Conservation (phyloP, 2,329 filamentous ascomycete genomes). For the Arthrinium phaeospermum region DNA sequence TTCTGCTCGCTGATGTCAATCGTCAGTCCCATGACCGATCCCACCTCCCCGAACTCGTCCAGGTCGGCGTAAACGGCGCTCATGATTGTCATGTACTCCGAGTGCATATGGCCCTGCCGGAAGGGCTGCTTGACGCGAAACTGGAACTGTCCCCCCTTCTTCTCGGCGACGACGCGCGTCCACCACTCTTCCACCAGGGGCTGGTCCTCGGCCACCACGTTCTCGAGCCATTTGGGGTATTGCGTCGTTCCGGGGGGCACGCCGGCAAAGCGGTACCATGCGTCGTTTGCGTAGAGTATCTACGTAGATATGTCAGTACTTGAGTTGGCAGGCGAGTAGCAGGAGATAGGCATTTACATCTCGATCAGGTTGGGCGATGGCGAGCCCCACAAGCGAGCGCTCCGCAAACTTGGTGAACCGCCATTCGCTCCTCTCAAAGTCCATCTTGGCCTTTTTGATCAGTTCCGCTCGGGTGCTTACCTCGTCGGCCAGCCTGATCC, state of each 20-base stretch:
- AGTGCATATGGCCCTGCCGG: conserved; percentile 32
- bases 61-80: conserved; percentile 36
- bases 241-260: conserved; percentile 27
- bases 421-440: conserved; percentile 32
- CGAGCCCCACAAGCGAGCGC: conserved; percentile 34
- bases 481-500: conserved; percentile 32
- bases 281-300: conserved; percentile 36
- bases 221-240: conserved; percentile 30
- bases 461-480: conserved; percentile 32
- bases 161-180: conserved; percentile 26
- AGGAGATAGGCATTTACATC: conserved; percentile 24
- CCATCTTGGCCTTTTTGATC: conserved; percentile 29
- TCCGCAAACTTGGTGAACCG: conserved; percentile 35
- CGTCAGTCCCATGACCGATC: conserved; percentile 34
- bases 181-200: conserved; percentile 33
- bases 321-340: not conserved
- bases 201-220: conserved; percentile 30
- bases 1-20: conserved; percentile 38
- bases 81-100: conserved; percentile 32
- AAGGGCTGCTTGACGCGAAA: conserved; percentile 34
- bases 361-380: conserved; percentile 29
- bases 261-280: conserved; percentile 33
- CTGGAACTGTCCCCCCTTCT: conserved; percentile 34
- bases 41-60: conserved; percentile 30
- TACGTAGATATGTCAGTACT: conserved; percentile 22